Percentiles rank a stretch among this genome's conserved stretches.
phyloP scores from a whole-genome alignment of 352 stramenopile species.

The Pythium scleroteichum region DNA sequence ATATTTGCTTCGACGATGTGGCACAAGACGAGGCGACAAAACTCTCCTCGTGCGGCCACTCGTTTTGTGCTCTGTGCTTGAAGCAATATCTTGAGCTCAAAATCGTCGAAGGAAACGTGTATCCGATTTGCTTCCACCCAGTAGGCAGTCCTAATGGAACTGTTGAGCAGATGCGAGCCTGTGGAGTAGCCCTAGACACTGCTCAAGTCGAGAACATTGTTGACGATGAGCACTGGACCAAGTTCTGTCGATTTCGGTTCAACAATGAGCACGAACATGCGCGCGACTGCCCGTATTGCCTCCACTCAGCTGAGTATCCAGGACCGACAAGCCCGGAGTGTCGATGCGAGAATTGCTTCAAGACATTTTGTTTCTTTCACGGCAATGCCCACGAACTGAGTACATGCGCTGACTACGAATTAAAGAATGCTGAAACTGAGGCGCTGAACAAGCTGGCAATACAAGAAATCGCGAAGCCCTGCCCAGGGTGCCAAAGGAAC shows the following conservation, averaged over 20 bases:
- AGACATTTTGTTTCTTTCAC: slow-evolving; percentile 87
- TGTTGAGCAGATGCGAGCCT: slow-evolving; percentile 22
- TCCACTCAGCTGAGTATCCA: slow-evolving; percentile 51
- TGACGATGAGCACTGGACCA: slow-evolving; percentile 50
- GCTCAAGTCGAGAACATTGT: slow-evolving; percentile 49
- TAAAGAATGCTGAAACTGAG: slow-evolving; percentile 63
- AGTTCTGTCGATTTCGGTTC: slow-evolving; percentile 87
- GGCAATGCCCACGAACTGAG: slow-evolving; percentile 74
- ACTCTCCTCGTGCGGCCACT: slow-evolving; percentile 48
- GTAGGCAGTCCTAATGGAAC: not conserved
- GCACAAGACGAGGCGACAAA: slow-evolving; percentile 15
- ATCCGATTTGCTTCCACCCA: slow-evolving; percentile 59
- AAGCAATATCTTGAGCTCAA: slow-evolving; percentile 62
- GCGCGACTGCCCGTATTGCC: slow-evolving; percentile 58
- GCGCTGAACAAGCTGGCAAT: slow-evolving; percentile 79
- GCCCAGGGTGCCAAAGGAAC: slow-evolving; percentile 80
- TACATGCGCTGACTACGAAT: slow-evolving; percentile 79
- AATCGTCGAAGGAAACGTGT: slow-evolving; percentile 61
- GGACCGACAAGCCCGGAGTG: slow-evolving; percentile 49
- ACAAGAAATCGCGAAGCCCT: slow-evolving; percentile 80
- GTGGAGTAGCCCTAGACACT: slow-evolving; percentile 37
- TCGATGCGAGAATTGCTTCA: slow-evolving; percentile 39
- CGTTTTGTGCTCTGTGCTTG: slow-evolving; percentile 58
- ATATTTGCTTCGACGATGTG: not conserved
- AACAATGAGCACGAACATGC: slow-evolving; percentile 68